phyloP scores from a whole-genome alignment of 2,329 filamentous ascomycete species.

The Fusarium equiseti region DNA sequence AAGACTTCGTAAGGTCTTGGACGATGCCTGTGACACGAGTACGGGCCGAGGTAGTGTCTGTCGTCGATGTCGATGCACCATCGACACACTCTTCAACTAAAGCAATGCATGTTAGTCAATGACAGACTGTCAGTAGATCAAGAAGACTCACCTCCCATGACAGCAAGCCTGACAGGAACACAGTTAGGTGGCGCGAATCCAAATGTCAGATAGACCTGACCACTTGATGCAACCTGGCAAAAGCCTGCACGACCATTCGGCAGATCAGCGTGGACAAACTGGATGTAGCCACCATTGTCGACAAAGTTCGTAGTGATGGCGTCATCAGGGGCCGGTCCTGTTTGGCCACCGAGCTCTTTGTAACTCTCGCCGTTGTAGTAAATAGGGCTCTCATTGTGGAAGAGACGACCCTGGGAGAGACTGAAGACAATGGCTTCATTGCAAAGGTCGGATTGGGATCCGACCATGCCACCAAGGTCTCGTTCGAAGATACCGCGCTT shows the following conservation, averaged over 20 bases:
- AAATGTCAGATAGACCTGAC: conserved; percentile 6
- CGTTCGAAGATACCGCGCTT: background rate
- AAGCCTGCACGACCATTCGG: background rate
- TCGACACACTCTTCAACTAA: background rate
- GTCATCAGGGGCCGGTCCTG: background rate
- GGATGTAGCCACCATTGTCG: background rate
- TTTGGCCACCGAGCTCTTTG: background rate
- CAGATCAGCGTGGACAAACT: background rate
- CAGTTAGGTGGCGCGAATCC: background rate
- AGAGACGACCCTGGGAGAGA: background rate
- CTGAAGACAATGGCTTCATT: background rate
- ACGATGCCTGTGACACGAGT: background rate
- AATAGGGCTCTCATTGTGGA: background rate
- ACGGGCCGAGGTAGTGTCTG: background rate
- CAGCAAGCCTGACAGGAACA: background rate
- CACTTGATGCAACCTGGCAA: background rate
- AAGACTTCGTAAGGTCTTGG: background rate
- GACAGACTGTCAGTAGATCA: background rate
- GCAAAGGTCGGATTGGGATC: background rate
- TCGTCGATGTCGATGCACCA: too few species aligned
- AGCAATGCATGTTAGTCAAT: background rate
- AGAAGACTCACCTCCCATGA: background rate
- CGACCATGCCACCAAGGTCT: background rate
- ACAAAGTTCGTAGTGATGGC: background rate
- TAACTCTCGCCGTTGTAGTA: background rate